A percentile compares a stretch with the other conserved stretches of the same genome.
Evolutionary conservation across 768 basidiomycete species (phyloP).

Genomic region (Pulveroboletus sp.): DNA sequence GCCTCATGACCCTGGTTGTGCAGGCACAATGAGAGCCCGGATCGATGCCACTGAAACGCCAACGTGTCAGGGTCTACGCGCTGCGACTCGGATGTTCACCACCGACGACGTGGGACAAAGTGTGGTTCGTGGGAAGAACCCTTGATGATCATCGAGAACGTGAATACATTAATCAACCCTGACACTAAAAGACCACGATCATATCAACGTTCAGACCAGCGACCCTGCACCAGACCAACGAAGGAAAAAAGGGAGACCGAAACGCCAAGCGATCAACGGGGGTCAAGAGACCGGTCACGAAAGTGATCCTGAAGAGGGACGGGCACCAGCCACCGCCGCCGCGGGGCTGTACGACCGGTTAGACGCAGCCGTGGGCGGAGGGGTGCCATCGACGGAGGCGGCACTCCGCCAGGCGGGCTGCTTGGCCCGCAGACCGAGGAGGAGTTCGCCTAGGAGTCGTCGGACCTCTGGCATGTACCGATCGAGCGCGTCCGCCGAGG

Average conservation of each 20-base stretch:
- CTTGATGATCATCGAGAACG: no score
- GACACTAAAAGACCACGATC: not conserved
- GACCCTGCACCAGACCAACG: constrained; percentile 1
- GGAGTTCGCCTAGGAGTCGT: constrained; percentile 33
- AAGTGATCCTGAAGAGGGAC: not conserved
- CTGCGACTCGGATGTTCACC: no score
- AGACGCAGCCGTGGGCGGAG: constrained; percentile 9
- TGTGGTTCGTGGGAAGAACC: no score
- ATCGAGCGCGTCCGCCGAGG: constrained; percentile 33
- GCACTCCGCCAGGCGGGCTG: constrained; percentile 36
- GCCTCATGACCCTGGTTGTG: no score
- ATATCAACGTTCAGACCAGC: not conserved
- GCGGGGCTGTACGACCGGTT: constrained; percentile 3
- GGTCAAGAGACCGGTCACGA: constrained; percentile 9
- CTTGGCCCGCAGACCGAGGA: constrained; percentile 40
- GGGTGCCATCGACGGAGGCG: not conserved
- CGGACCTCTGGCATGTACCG: constrained; percentile 39
- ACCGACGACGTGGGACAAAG: no score
- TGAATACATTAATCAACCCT: no score
- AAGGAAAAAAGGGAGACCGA: no score
- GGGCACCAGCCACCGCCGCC: not conserved
- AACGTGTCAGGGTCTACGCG: no score
- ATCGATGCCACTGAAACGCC: no score
- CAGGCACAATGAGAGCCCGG: no score
- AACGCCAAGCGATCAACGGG: no score